Evolutionary conservation across 805 yeast genomes (phyloP), one percentile per base, ranked within the genome.

Genomic region (Zygotorulaspora chibaensis): DNA sequence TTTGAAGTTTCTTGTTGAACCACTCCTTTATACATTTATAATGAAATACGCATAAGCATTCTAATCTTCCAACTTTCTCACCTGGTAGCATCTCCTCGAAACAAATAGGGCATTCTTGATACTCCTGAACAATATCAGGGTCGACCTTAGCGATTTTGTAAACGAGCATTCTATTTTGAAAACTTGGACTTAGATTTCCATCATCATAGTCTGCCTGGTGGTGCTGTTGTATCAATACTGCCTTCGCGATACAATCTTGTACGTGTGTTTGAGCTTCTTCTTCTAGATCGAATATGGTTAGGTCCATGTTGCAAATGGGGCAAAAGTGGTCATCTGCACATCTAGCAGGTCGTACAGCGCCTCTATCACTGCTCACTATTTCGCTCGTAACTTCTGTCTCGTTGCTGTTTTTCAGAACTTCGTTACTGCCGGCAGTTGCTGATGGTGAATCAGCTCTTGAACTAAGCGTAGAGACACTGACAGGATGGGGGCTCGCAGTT

Each of bases 21-120:
- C 99, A 93, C 46, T 80, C 82, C 62, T 84, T 81, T 53, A 93
- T 93, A 66, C 99, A 93, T 52, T 77, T 71, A 62, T 89, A 89
- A 59, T 93, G 99, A 65, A 88, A 93, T 29, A 90, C 87, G 62
- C 99, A 93, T 11, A 93, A 72, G 63, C 99, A 93, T 64, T 91
- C 98, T 47, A 93, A 67, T 35, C 99, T 70, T 0, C 96, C 98
- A 13, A 93, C 91, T 58, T 83, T 84, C 45, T 89, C 93, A 1
- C 96, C 96, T 0, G 90, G 87, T 39, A 69, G 67, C 62, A 90
- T 79, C 15, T 87, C 95, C 62, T 93, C 99, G 51, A 91, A 79
- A 60, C 99, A 93, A 18, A 93, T 91, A 12, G 88, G 91, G 63
- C 99, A 93, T 63, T 93, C 98, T 40, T 79, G 79, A 28, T 73